Percentiles rank a stretch among this genome's conserved stretches.
phyloP scores from a whole-genome alignment of 208 protist genomes.

The Blastocrithidia nonstop region DNA sequence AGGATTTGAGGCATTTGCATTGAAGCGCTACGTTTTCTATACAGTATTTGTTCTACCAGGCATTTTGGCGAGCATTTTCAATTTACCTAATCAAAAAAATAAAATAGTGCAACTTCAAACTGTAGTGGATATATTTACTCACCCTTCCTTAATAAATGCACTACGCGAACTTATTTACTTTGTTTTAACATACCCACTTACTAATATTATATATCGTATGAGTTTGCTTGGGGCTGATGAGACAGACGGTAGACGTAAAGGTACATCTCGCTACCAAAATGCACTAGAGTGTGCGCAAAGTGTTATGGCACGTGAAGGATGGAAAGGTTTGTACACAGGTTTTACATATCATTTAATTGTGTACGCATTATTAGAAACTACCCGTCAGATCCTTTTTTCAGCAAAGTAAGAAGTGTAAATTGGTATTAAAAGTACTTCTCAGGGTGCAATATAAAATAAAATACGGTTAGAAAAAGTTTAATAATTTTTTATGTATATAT shows the following conservation, averaged over 20 bases:
- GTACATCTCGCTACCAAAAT: slow-evolving; percentile 10
- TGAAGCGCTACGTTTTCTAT: not conserved
- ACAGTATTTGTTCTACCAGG: not conserved
- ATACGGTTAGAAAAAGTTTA: no score
- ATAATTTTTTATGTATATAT: no score
- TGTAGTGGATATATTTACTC: not conserved
- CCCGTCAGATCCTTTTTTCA: no score
- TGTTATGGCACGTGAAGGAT: slow-evolving; percentile 8
- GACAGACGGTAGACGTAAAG: no score
- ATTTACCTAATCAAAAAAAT: no score
- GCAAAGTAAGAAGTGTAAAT: no score
- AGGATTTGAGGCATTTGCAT: not conserved
- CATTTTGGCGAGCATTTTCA: no score
- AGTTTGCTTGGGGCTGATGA: slow-evolving; percentile 9
- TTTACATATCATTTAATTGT: slow-evolving; percentile 9
- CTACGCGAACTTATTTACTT: not conserved
- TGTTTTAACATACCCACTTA: slow-evolving; percentile 9
- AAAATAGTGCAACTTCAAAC: not conserved
- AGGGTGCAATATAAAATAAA: no score
- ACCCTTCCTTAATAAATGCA: not conserved
- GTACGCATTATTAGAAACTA: slow-evolving; percentile 7
- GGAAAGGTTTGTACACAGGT: slow-evolving; percentile 7
- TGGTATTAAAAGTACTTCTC: no score
- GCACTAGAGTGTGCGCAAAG: slow-evolving; percentile 8
- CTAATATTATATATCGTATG: slow-evolving; percentile 20